phyloP scores from a whole-genome alignment of 2,329 filamentous ascomycete species.

The Lachnellula suecica region DNA sequence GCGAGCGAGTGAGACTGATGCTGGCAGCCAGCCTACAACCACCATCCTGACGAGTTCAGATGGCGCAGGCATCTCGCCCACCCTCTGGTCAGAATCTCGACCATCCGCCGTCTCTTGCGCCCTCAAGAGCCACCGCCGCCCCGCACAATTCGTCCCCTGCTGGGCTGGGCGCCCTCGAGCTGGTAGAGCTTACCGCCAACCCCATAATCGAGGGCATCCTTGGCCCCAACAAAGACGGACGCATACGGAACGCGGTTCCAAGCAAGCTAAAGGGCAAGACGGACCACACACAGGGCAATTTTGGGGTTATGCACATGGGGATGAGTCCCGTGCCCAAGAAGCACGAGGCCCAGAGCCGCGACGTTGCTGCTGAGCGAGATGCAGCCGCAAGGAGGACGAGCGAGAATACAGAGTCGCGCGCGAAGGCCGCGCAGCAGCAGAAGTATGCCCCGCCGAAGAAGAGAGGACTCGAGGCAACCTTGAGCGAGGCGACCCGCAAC shows the following conservation, averaged over 20 bases:
- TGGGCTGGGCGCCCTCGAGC: conserved; percentile 52
- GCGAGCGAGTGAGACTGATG: conserved; percentile 3
- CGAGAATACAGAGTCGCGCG: conserved; percentile 59
- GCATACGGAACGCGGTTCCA: conserved; percentile 57
- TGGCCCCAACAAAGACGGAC: conserved; percentile 44
- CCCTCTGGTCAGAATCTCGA: conserved; percentile 24
- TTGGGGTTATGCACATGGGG: conserved; percentile 62
- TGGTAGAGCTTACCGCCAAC: conserved; percentile 46
- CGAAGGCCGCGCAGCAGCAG: conserved; percentile 53
- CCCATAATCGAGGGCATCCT: conserved; percentile 28
- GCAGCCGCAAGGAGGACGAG: conserved; percentile 59
- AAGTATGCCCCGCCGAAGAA: conserved; percentile 49
- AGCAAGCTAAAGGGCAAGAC: conserved; percentile 61
- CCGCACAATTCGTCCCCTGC: conserved; percentile 19
- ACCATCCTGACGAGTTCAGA: conserved; percentile 7
- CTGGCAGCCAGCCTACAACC: neutral
- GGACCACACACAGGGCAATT: conserved; percentile 57
- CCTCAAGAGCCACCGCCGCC: conserved; percentile 18
- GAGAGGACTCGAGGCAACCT: conserved; percentile 25
- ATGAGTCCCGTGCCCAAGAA: conserved; percentile 38
- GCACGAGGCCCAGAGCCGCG: conserved; percentile 33
- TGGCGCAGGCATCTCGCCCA: conserved; percentile 27
- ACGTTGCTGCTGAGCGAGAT: conserved; percentile 55
- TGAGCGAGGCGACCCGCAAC: conserved; percentile 16
- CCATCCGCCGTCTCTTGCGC: conserved; percentile 15